Evolutionary conservation across 108 stramenopile genomes (phyloP).

Genomic region (Epithemia pelagica): DNA sequence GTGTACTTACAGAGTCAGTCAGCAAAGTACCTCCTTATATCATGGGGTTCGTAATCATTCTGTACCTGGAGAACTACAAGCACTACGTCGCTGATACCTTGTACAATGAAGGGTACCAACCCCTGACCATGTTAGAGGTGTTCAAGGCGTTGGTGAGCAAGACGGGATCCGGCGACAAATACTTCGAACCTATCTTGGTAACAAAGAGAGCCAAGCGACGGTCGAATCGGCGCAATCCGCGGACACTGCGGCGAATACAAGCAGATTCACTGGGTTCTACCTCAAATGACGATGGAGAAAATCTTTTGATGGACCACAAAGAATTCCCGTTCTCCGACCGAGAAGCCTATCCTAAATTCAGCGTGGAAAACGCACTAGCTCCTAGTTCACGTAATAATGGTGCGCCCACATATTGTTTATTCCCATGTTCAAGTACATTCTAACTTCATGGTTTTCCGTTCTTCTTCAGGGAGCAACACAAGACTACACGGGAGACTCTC

Average conservation of each 20-base stretch:
- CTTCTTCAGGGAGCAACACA: constrained; percentile 7
- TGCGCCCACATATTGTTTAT: neutral
- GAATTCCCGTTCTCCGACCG: constrained; percentile 82
- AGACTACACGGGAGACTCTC: constrained; percentile 8
- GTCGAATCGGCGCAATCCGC: neutral
- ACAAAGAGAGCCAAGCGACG: constrained; percentile 27
- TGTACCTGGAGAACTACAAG: constrained; percentile 47
- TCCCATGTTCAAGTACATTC: too few species aligned
- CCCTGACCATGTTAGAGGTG: constrained; percentile 50
- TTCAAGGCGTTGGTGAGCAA: constrained; percentile 32
- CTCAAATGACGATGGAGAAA: constrained; percentile 26
- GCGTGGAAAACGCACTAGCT: constrained; percentile 51
- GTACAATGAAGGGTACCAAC: constrained; percentile 45
- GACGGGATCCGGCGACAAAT: constrained; percentile 32
- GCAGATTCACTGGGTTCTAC: neutral
- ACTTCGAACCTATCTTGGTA: constrained; percentile 36
- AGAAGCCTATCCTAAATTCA: constrained; percentile 58
- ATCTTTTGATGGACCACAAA: constrained; percentile 47
- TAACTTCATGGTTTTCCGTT: too few species aligned
- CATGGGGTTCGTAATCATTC: constrained; percentile 38
- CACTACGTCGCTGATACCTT: constrained; percentile 21
- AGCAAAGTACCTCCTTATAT: constrained; percentile 49
- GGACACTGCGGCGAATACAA: neutral
- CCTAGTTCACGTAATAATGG: constrained; percentile 11
- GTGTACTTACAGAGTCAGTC: constrained; percentile 46